These are phyloP conservation scores for Vitellaria paradoxa DNA, from an alignment of 179 eudicot species.

Conservation along the genomic window DNA sequence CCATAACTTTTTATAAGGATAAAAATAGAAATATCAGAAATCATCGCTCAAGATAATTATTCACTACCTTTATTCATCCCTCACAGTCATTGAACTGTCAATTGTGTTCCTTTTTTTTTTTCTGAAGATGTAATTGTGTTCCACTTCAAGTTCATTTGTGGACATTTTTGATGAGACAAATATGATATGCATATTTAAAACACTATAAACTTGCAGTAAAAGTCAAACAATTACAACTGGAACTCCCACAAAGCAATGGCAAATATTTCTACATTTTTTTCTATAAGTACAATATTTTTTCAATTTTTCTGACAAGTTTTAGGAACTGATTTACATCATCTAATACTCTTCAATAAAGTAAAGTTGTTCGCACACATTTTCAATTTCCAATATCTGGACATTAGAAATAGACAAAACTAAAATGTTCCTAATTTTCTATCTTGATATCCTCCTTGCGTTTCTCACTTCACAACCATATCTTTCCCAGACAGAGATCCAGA, in stretches of 20 bases:
- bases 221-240: neutral
- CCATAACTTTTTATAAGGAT: neutral
- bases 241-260: neutral
- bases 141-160: neutral
- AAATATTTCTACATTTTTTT: too few relatives aligned
- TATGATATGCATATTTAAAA: neutral
- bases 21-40: neutral
- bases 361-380: neutral
- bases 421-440: neutral
- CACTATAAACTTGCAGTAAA: neutral
- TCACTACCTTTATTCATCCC: too few relatives aligned
- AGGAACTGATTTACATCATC: neutral
- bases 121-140: neutral
- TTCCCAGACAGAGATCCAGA: neutral
- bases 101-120: too few relatives aligned
- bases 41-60: neutral
- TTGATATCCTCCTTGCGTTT: neutral
- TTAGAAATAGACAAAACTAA: neutral
- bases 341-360: neutral
- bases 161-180: neutral
- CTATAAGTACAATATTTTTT: neutral
- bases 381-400: neutral
- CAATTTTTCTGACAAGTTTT: neutral
- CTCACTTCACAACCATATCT: neutral
- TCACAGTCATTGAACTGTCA: too few relatives aligned